Evolutionary conservation across 2,329 filamentous ascomycete species (phyloP), one percentile per base, ranked within the genome.

Genomic region (Elsinoe ampelina): DNA sequence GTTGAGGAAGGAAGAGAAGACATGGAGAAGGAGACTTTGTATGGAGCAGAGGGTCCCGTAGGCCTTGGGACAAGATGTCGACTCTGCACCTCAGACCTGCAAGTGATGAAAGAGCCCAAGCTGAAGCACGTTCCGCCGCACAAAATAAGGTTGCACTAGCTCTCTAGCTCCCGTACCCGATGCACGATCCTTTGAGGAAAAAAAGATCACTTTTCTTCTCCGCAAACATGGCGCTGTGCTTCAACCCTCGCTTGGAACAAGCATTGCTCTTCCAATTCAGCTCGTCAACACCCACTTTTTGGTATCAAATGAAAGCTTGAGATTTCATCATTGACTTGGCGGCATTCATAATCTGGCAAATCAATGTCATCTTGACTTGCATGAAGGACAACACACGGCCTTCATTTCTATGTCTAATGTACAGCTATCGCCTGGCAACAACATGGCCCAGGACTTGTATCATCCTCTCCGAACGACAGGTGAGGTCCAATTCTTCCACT

Each of bases 291-390:
- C 2, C 5, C n/a, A 15, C 12, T 55, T 13, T 55, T 45, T 55
- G 67, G 66, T 68, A 69, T 58, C 47, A 57, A 34, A 17, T 20
- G 13, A 22, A 39, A 42, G 22, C 39, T 48, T 20, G 8, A 63
- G 61, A 63, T 65, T 59, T 55, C 51, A 55, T 5, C 4, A 30
- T 3, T 30, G 8, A 30, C 7, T 8, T 30, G 26, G 26, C 8
- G 2, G 4, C 39, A 42, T 42, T 4, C 15, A 19, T 3, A 42
- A 6, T 11, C n/a, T 15, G 19, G 3, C 13, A 15, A 51, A 12
- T 19, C 15, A 26, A 6, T 26, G 5, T 17, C 43, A n/a, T 34
- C 12, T n/a, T 10, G 19, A 11, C 17, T 48, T n/a, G 30, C 43
- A 22, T 43, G 36, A 6, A 26, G 3, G 22, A 26, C 22, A 26